Evolutionary conservation across 495 filamentous ascomycete species (phyloP), one percentile per base, ranked within the genome.

Genomic region (Tirmania nivea): DNA sequence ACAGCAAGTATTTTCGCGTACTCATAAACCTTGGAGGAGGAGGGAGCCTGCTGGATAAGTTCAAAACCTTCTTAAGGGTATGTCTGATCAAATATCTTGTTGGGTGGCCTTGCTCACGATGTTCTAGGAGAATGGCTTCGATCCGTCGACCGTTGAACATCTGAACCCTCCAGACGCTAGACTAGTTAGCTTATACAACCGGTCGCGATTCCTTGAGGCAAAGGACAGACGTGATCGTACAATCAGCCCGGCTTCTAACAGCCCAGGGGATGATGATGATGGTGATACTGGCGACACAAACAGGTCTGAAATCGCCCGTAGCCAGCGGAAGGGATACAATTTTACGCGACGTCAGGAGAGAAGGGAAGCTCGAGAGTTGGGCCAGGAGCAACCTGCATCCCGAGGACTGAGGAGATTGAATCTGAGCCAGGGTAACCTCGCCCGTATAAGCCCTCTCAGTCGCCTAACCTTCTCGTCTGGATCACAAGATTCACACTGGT

Each of bases 1-100:
- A 64, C 10, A 59, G 58, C 34, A 49, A 56, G 42, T 64, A 64
- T 42, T 64, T 59, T 48, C 56, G 62, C 17, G 60, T 64, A 42
- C 56, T 64, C 21, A 49, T 64, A 12, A 55, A 61, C 20, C 17
- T 64, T 25, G 61, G 63, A 31, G 53, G 49, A 8, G 51, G 59
- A 7, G 48, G 52, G 8, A 61, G 53, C 34, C 49, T 64, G 17
- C 55, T 58, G 54, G 62, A 61, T 11, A 60, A 60, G 16, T 64
- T 64, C 54, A 57, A 42, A 54, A 53, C 19, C 48, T 64, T 48
- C 54, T 19, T 45, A 4, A 14, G 1, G 39, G 39, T 45, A 14
- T 45, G 39, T 45, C 48, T 17, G 34, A 31, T 7, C 25, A 31
- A 31, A 7, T n/a, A 25, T 25, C 25, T 31, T 31, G 25, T 7